Base-by-base conservation (phyloP, 139 green algal genomes). In the Coccomyxa sp. region DNA sequence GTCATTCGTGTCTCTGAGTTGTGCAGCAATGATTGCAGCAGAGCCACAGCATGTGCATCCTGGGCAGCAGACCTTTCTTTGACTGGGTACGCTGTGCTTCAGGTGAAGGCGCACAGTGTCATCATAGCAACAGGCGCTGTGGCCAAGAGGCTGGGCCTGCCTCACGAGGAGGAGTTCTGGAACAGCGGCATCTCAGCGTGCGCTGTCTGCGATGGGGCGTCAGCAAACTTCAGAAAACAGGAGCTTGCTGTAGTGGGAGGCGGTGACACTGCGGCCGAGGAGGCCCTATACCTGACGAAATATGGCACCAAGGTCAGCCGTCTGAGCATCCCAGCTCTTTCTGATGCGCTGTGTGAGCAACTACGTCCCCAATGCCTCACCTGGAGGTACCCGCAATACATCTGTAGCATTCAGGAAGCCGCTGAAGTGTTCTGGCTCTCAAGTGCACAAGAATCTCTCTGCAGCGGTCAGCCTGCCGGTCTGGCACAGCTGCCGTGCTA, bases 241-340 rank as follows among this genome's bases (percentile, higher is more conserved):
- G 88, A 96, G 75, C 84, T 99, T 68, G 96, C 96, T 39, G 96
- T 99, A 16, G 95, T 98, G 35, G 96, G 96, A 44, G 96, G 96
- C 37, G 96, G 96, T 2, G 96, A 99, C 87, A 98, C 93, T 14
- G 96, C 96, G 8, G 88, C 86, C 6, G 96, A 99, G 84, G 96
- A 99, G 84, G 93, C 96, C 0, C 73, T 98, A 22, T 99, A 99
- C 88, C 88, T 99, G 1, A 99, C 95, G 39, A 99, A 99, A 86
- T 99, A 99, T 77, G 88, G 71, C 22, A 92, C 75, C 39, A 87
- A 97, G 70, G 92, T 96, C 76, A 35, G 54, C 64, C 31, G 24
- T 37, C 64, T 18, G 18, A 18, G 14, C 50, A 64, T 64, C 14
- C 50, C 50, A 64, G 50, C 50, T 18, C 18, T 64, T 64, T 14